These are phyloP conservation scores for Aureobasidium sp. DNA, from an alignment of 2,329 filamentous ascomycete species.

Conservation along the genomic window DNA sequence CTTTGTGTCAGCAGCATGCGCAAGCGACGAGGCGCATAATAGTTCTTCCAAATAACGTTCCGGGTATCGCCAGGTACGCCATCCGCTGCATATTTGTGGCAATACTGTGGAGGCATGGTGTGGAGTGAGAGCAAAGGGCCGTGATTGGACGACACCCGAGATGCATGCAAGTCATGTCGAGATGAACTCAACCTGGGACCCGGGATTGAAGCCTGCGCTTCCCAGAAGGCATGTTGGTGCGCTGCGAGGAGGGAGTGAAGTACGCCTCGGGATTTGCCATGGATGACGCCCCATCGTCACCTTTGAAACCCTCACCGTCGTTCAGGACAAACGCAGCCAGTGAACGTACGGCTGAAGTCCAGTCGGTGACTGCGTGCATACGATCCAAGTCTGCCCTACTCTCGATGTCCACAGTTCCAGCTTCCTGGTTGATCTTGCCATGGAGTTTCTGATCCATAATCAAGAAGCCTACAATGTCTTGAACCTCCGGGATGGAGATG, in stretches of 20 bases:
- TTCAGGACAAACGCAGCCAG: constrained; percentile 67
- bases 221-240: constrained; percentile 18
- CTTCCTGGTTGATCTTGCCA: constrained; percentile 83
- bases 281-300: constrained; percentile 29
- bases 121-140: not conserved
- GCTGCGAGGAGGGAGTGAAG: constrained; percentile 10
- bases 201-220: constrained; percentile 22
- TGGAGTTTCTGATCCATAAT: constrained; percentile 84
- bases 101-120: not conserved
- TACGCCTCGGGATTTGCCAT: constrained; percentile 11
- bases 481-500: constrained; percentile 76
- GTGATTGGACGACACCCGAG: constrained; percentile 10
- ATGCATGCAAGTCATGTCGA: constrained; percentile 11
- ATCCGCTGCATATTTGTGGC: constrained; percentile 11
- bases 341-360: constrained; percentile 59
- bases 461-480: constrained; percentile 91
- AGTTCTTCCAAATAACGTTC: constrained; percentile 10
- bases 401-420: constrained; percentile 73
- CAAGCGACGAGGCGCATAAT: constrained; percentile 9
- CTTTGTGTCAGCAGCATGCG: constrained; percentile 11
- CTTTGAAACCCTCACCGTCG: constrained; percentile 64
- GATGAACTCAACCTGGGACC: constrained; percentile 18
- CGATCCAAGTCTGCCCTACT: constrained; percentile 66
- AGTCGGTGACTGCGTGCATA: constrained; percentile 61
- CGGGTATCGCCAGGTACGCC: constrained; percentile 11